Percentiles rank a stretch among this genome's conserved stretches.
phyloP scores from a whole-genome alignment of 2,329 filamentous ascomycete species.

The Verticillium longisporum region DNA sequence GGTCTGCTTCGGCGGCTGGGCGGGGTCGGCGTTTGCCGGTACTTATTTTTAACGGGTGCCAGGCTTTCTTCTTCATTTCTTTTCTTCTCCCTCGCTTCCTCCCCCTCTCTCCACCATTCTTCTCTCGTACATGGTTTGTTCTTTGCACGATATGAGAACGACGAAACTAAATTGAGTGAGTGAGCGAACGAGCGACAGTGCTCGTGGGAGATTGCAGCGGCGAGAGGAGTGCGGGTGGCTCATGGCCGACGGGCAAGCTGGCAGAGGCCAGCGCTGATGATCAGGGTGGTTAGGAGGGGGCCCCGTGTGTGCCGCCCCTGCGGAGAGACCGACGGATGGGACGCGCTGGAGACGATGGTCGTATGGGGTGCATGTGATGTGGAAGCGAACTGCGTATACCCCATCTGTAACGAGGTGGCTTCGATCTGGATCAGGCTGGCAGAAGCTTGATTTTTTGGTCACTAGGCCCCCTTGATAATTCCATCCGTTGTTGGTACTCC shows the following conservation, averaged over 20 bases:
- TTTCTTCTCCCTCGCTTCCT: no score
- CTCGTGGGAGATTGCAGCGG: not conserved
- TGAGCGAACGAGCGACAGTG: not conserved
- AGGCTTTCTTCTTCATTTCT: not conserved
- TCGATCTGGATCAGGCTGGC: not conserved
- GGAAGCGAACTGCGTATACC: not conserved
- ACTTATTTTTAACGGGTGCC: not conserved
- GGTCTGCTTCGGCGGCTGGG: not conserved
- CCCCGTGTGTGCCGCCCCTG: not conserved
- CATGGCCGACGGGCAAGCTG: not conserved
- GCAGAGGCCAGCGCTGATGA: not conserved
- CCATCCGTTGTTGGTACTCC: not conserved
- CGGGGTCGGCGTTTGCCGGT: not conserved
- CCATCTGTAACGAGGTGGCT: slow-evolving; percentile 1
- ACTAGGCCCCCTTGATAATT: not conserved
- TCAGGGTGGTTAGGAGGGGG: not conserved
- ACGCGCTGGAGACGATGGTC: no score
- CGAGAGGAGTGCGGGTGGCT: not conserved
- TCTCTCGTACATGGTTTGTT: not conserved
- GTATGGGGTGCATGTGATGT: not conserved
- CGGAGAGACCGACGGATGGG: no score
- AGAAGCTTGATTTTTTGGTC: not conserved
- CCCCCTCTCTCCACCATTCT: not conserved
- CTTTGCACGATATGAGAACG: not conserved
- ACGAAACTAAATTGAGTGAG: not conserved